Evolutionary conservation across 495 filamentous ascomycete species (phyloP), one percentile per base, ranked within the genome.

Genomic region (Penicillium salamii): DNA sequence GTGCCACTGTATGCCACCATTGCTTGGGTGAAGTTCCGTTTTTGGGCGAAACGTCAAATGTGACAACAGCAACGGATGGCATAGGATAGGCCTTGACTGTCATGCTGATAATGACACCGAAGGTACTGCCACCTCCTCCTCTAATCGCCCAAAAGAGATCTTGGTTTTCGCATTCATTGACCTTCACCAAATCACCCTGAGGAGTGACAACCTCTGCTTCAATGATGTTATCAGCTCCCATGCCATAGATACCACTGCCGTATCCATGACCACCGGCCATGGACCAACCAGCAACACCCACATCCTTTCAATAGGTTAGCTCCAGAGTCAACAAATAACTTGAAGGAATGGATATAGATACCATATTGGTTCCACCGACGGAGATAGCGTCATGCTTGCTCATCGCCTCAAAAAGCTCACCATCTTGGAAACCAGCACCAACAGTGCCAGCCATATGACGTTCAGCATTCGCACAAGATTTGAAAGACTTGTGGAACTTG

Each of bases 61-160:
- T n/a, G n/a, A 59, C 50, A 12, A 59, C 57, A 6, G 53, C 42
- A 12, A 44, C 57, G 14, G 31, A 56, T 3, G 50, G 66, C 54
- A 78, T 79, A 0, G 55, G 32, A 37, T 72, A 55, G 3, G 63
- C 54, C 43, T 65, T 68, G 17, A 58, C 46, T 0, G 80, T 85
- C 29, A 78, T 52, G 52, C 4, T 4, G 4, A 8, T 26, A 3
- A 26, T 8, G 23, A 26, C 23, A 8, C 23, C 23, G 23, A 4
- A 26, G 23, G 23, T 26, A 3, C 23, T 8, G 8, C 23, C 23
- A 8, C 23, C 23, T 4, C 23, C 23, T 3, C 23, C 23, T 3
- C 23, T 26, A 8, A 26, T 3, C 3, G 23, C 23, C 23, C 23
- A 26, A 8, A 4, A 26, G 23, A 26, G 23, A 8, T 26, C 23